Evolutionary conservation across 352 stramenopile species (phyloP).

Genomic region (Phytophthora nicotianae): DNA sequence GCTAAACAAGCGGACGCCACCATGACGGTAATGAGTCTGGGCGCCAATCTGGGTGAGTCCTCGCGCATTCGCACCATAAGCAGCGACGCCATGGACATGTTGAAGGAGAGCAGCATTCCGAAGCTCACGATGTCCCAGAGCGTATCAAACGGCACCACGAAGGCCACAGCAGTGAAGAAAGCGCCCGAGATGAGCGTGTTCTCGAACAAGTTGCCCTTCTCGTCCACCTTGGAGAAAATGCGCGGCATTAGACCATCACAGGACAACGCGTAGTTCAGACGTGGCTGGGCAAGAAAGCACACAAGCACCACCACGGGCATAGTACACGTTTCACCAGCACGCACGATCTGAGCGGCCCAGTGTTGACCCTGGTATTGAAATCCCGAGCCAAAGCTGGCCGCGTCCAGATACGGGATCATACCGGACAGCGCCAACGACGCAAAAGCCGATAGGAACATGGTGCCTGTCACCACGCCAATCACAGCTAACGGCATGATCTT

Average conservation of each 20-base stretch:
- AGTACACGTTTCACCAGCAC: conserved; percentile 32
- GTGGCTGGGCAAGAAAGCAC: conserved; percentile 92
- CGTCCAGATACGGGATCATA: conserved; percentile 59
- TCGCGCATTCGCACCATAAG: conserved; percentile 73
- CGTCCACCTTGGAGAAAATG: conserved; percentile 89
- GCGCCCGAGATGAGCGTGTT: conserved; percentile 72
- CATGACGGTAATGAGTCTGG: conserved; percentile 47
- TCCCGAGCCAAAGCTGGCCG: conserved; percentile 46
- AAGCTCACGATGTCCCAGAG: conserved; percentile 91
- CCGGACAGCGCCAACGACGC: conserved; percentile 87
- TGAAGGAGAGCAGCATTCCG: conserved; percentile 87
- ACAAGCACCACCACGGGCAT: conserved; percentile 93
- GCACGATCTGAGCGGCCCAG: conserved; percentile 58
- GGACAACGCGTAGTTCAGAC: conserved; percentile 92
- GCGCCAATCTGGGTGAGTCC: conserved; percentile 43
- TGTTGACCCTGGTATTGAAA: conserved; percentile 48
- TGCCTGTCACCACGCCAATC: conserved; percentile 78
- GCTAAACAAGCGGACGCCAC: conserved; percentile 43
- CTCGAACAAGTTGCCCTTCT: conserved; percentile 80
- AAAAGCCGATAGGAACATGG: conserved; percentile 75
- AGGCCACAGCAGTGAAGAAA: conserved; percentile 70
- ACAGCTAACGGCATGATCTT: conserved; percentile 84
- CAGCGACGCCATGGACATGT: conserved; percentile 79
- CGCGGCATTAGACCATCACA: conserved; percentile 93
- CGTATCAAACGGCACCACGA: conserved; percentile 76